Evolutionary conservation across 2,329 filamentous ascomycete species (phyloP), one percentile per base, ranked within the genome.

Genomic region (Pseudocercospora ulei): DNA sequence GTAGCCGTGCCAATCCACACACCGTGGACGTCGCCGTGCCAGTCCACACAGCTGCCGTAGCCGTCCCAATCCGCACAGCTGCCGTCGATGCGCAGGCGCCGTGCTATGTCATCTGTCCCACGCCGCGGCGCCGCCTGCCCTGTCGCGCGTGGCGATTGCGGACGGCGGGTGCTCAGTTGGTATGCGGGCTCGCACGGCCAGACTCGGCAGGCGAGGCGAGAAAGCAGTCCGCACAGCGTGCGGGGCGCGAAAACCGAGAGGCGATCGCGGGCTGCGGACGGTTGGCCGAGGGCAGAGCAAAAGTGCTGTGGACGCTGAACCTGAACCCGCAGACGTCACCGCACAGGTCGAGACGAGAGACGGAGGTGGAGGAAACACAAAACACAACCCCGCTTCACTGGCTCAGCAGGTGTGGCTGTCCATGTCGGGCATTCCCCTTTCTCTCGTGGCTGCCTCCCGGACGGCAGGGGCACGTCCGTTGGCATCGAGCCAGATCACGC

Each of bases 401-500:
- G n/a, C n/a, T n/a, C n/a, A n/a, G n/a, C n/a, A n/a, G n/a, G n/a
- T 33, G 29, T 33, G 29, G 17, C 29, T 33, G 29, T 13, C 28
- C 28, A 20, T 19, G 28, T 31, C 28, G 9, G n/a, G 17, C 11
- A 31, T 31, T 31, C 16, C 28, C 18, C n/a, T 31, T 31, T 18
- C 17, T 12, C 69, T 94, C 38, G 72, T 87, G 35, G 68, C 92
- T 36, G 78, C n/a, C n/a, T n/a, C n/a, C n/a, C 93, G 66, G 68
- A 92, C 54, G 87, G 88, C 51, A 85, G 84, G 65, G 82, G 95
- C 53, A 80, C 80, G 65, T 75, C 79, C 55, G 73, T 80, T 12
- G 76, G 85, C 54, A 75, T 94, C 36, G 88, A 95, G 71, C 80
- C 85, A 7, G 87, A 95, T 62, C 46, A 49, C 35, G 43, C 24